A percentile compares a stretch with the other conserved stretches of the same genome.
phyloP scores from a whole-genome alignment of 805 yeast genomes.

The Lipomyces yamadae region DNA sequence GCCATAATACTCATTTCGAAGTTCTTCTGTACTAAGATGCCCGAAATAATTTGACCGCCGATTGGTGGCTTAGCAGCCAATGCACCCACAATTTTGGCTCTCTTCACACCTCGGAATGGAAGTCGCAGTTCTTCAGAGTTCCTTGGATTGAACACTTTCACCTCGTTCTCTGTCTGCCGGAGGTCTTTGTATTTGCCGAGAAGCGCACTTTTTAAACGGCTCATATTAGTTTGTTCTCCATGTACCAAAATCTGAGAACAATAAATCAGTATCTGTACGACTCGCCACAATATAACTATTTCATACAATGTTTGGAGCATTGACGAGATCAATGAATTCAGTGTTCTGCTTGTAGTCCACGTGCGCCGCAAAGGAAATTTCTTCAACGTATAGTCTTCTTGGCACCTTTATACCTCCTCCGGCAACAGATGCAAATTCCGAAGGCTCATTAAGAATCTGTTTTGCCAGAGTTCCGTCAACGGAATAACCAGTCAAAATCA shows the following conservation, averaged over 20 bases:
- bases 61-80: slow-evolving; percentile 57
- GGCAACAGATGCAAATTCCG: slow-evolving; percentile 75
- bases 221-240: slow-evolving; percentile 99
- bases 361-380: slow-evolving; percentile 98
- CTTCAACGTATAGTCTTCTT: slow-evolving; percentile 84
- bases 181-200: slow-evolving; percentile 80
- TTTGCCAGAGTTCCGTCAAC: slow-evolving; percentile 99
- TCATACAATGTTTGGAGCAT: slow-evolving; percentile 71
- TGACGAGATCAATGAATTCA: slow-evolving; percentile 84
- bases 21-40: slow-evolving; percentile 88
- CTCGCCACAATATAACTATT: neutral
- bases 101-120: slow-evolving; percentile 78
- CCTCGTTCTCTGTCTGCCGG: slow-evolving; percentile 86
- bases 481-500: slow-evolving; percentile 92
- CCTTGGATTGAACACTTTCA: slow-evolving; percentile 87
- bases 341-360: slow-evolving; percentile 95
- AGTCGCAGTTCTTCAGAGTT: slow-evolving; percentile 81
- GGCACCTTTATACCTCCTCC: slow-evolving; percentile 68
- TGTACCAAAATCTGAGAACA: slow-evolving; percentile 68
- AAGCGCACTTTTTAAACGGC: slow-evolving; percentile 90
- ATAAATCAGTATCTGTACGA: neutral
- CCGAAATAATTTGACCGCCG: slow-evolving; percentile 62
- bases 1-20: slow-evolving; percentile 84
- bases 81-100: slow-evolving; percentile 75
- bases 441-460: slow-evolving; percentile 82